Conservation (phyloP, 768 basidiomycete species). For the Mycena polygramma region DNA sequence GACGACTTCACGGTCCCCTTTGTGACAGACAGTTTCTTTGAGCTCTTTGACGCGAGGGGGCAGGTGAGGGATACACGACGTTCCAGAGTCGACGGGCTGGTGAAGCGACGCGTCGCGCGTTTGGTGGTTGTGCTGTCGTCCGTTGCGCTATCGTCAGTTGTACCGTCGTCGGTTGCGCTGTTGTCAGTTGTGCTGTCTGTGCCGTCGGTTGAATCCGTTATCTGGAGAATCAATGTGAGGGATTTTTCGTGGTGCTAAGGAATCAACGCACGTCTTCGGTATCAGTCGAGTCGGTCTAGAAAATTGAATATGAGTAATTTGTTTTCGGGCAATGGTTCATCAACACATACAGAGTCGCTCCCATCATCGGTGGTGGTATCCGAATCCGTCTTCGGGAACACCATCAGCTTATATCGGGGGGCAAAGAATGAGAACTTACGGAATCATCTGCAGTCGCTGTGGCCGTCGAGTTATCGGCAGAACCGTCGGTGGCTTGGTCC, state of each 20-base stretch:
- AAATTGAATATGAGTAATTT: too few relatives aligned
- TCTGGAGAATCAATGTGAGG: background rate
- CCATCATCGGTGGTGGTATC: too few relatives aligned
- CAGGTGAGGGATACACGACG: conserved; percentile 4
- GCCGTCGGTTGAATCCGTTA: background rate
- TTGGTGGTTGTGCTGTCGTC: too few relatives aligned
- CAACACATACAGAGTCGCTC: background rate
- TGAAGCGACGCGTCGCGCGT: background rate
- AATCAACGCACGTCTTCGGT: background rate
- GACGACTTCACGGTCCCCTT: conserved; percentile 6
- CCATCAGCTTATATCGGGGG: too few relatives aligned
- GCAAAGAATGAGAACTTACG: too few relatives aligned
- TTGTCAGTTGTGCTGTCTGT: background rate
- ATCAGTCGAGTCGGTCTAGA: too few relatives aligned
- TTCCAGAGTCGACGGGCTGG: background rate
- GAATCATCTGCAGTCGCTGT: background rate
- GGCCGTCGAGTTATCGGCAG: background rate
- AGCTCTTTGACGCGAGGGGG: background rate
- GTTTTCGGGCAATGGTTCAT: background rate
- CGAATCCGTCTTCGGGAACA: too few relatives aligned
- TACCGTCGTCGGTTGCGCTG: too few relatives aligned
- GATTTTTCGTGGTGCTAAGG: background rate
- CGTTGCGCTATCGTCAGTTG: too few relatives aligned
- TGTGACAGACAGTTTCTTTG: background rate
- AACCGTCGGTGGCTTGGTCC: background rate